These are phyloP conservation scores for Crucihimalaya himalaica DNA, from an alignment of 345 rosid genomes.

Conservation along the genomic window DNA sequence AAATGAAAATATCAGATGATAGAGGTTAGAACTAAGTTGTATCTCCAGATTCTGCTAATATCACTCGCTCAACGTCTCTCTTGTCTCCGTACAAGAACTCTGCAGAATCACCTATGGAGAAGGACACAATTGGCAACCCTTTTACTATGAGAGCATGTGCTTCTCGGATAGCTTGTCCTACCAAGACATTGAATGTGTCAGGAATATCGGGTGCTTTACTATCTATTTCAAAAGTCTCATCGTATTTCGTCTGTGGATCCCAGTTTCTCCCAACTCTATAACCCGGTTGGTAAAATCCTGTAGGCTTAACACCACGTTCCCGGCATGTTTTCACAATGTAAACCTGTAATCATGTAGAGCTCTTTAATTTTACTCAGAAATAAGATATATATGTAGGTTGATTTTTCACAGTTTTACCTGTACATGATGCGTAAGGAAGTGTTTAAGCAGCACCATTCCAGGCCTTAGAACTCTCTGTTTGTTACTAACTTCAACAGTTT, in stretches of 20 bases:
- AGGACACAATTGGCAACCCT: slow-evolving; percentile 61
- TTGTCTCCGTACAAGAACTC: slow-evolving; percentile 52
- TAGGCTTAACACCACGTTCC: slow-evolving; percentile 47
- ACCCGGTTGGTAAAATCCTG: slow-evolving; percentile 60
- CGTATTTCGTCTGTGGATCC: slow-evolving; percentile 53
- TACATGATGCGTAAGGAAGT: slow-evolving; percentile 35
- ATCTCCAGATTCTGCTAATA: slow-evolving; percentile 59
- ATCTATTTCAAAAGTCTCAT: slow-evolving; percentile 6
- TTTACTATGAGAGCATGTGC: slow-evolving; percentile 41
- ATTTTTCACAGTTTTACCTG: slow-evolving; percentile 45
- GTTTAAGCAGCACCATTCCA: slow-evolving; percentile 63
- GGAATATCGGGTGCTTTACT: slow-evolving; percentile 39
- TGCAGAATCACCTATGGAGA: slow-evolving; percentile 61
- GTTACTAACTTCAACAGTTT: neutral
- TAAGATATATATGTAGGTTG: neutral
- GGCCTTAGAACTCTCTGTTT: slow-evolving; percentile 42
- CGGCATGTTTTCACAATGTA: slow-evolving; percentile 52
- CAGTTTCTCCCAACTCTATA: slow-evolving; percentile 53
- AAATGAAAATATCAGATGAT: too few species aligned
- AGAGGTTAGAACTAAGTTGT: slow-evolving; percentile 42
- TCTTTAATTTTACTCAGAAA: neutral
- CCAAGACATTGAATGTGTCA: slow-evolving; percentile 40
- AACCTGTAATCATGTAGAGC: slow-evolving; percentile 41
- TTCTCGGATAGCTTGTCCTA: slow-evolving; percentile 44
- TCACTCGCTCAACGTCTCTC: slow-evolving; percentile 41